These are phyloP conservation scores for Xylariaceae sp. DNA, from an alignment of 2,329 filamentous ascomycete species.

Conservation along the genomic window DNA sequence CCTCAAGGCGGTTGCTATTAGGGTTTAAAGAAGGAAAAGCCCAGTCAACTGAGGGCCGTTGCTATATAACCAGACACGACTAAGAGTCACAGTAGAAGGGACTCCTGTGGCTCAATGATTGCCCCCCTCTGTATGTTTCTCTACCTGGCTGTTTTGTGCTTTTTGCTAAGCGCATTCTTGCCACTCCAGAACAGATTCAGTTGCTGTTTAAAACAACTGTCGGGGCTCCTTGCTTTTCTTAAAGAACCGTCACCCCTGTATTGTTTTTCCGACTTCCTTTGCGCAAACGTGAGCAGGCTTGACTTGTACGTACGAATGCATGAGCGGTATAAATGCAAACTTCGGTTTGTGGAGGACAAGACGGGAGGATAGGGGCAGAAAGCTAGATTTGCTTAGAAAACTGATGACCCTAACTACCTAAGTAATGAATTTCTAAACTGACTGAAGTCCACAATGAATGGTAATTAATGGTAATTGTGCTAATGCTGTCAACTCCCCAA, in stretches of 20 bases:
- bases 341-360: not conserved
- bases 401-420: too few species aligned
- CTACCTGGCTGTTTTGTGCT: not conserved
- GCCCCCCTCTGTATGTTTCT: slow-evolving; percentile 2
- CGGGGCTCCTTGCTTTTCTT: not conserved
- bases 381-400: not conserved
- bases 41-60: not conserved
- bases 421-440: too few species aligned
- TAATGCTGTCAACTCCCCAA: not conserved
- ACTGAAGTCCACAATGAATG: too few species aligned
- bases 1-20: not conserved
- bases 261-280: not conserved
- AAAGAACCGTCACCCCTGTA: not conserved
- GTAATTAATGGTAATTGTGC: not conserved
- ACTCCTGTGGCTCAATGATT: not conserved
- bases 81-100: slow-evolving; percentile 3
- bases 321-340: not conserved
- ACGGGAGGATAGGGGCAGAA: not conserved
- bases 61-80: not conserved
- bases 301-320: not conserved
- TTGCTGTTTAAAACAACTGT: not conserved
- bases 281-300: not conserved
- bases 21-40: not conserved
- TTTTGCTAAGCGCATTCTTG: not conserved
- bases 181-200: not conserved